These are phyloP conservation scores for Axilococcus clingmanii DNA, from an alignment of 139 green algal species.

Conservation along the genomic window DNA sequence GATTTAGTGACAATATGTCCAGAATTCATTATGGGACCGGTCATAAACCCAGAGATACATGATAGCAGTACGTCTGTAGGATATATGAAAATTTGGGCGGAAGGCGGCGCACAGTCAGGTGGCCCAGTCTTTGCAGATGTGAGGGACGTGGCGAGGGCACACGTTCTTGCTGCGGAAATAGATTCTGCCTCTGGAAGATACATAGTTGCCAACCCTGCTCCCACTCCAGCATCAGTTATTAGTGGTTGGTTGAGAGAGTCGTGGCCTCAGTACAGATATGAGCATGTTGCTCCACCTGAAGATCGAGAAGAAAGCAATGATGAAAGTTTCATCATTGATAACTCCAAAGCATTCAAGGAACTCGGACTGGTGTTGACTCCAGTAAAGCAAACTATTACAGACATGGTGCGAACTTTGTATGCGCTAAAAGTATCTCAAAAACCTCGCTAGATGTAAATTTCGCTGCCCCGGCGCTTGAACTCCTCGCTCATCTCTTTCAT, in stretches of 20 bases:
- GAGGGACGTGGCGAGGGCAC: conserved; percentile 35
- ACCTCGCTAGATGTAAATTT: conserved; percentile 68
- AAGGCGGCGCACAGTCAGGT: conserved; percentile 14
- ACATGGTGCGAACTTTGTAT: conserved; percentile 31
- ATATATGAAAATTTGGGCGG: conserved; percentile 35
- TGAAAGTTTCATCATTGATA: conserved; percentile 26
- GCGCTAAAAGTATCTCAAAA: no score
- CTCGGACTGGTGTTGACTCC: conserved; percentile 23
- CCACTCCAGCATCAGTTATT: conserved; percentile 8
- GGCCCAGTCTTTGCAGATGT: conserved; percentile 32
- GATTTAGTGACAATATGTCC: conserved; percentile 62
- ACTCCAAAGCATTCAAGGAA: conserved; percentile 20
- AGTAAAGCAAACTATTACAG: conserved; percentile 24
- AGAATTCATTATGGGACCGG: conserved; percentile 61
- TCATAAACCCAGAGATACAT: conserved; percentile 11
- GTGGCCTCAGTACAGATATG: conserved; percentile 18
- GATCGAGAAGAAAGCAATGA: conserved; percentile 5
- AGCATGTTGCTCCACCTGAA: background rate
- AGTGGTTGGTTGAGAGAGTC: conserved; percentile 19
- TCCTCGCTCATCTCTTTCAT: conserved; percentile 74
- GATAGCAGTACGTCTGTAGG: conserved; percentile 28
- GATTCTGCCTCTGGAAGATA: conserved; percentile 29
- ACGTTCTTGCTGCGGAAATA: conserved; percentile 31
- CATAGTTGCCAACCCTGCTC: conserved; percentile 23
- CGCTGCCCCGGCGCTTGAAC: conserved; percentile 61